Conservation (phyloP, 108 stramenopile genomes). For the Mayamaea pseudoterrestris region DNA sequence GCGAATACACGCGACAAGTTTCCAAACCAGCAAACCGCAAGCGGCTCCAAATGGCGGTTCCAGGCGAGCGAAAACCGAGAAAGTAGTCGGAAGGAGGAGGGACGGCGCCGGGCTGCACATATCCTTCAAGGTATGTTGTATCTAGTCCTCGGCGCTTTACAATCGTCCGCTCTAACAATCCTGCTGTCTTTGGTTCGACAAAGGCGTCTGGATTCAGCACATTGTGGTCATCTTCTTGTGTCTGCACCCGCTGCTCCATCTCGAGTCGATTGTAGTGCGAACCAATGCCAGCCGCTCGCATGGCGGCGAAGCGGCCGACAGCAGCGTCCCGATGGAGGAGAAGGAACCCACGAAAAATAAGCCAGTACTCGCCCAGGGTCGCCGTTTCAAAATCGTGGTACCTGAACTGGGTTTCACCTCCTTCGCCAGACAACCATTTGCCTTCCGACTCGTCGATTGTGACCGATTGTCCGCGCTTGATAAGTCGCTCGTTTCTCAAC, state of each 20-base stretch:
- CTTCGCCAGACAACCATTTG: conserved; percentile 63
- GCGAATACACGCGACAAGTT: conserved; percentile 58
- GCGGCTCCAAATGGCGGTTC: conserved; percentile 86
- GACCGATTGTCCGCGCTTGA: conserved; percentile 12
- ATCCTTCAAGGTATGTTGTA: conserved; percentile 25
- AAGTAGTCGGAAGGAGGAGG: conserved; percentile 81
- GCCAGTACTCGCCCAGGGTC: conserved; percentile 84
- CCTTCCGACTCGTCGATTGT: conserved; percentile 27
- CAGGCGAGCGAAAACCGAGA: conserved; percentile 71
- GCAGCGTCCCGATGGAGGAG: conserved; percentile 75
- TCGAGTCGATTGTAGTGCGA: conserved; percentile 14
- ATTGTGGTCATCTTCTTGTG: conserved; percentile 7
- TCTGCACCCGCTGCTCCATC: conserved; percentile 10
- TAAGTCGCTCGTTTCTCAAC: conserved; percentile 13
- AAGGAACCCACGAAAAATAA: conserved; percentile 75
- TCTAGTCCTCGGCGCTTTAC: conserved; percentile 25
- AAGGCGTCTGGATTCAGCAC: conserved; percentile 25
- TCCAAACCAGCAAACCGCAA: conserved; percentile 81
- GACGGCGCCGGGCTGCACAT: conserved; percentile 19
- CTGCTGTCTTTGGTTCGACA: conserved; percentile 26
- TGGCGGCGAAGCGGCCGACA: conserved; percentile 57
- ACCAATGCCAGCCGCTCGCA: conserved; percentile 65
- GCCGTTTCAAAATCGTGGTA: conserved; percentile 78
- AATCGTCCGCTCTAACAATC: conserved; percentile 25
- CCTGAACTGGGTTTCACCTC: conserved; percentile 36